phyloP scores from a whole-genome alignment of 2,329 filamentous ascomycete species.

The Cordyceps pruinosa region DNA sequence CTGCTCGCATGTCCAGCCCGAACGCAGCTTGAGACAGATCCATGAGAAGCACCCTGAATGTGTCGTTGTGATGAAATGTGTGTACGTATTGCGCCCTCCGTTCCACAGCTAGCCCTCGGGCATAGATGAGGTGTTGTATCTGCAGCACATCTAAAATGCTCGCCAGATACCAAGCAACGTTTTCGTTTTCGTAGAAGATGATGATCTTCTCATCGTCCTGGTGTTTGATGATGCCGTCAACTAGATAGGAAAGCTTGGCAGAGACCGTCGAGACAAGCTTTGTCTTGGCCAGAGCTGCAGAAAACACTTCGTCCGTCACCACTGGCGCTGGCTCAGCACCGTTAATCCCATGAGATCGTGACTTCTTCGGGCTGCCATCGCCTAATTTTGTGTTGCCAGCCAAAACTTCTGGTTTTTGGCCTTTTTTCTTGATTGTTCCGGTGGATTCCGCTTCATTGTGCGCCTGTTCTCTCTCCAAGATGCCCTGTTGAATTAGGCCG shows the following conservation, averaged over 20 bases:
- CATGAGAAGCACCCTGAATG: constrained; percentile 77
- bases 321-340: constrained; percentile 18
- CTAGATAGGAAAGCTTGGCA: constrained; percentile 78
- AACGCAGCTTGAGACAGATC: constrained; percentile 85
- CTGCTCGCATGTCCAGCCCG: constrained; percentile 76
- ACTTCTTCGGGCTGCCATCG: constrained; percentile 28
- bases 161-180: constrained; percentile 78
- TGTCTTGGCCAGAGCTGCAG: constrained; percentile 48
- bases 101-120: constrained; percentile 52
- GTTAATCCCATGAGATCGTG: constrained; percentile 25
- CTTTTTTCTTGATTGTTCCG: constrained; percentile 13
- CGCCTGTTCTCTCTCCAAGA: constrained; percentile 29
- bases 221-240: constrained; percentile 63
- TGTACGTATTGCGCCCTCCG: constrained; percentile 69
- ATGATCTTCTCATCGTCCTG: constrained; percentile 76
- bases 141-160: constrained; percentile 69
- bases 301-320: constrained; percentile 19
- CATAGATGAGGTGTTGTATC: constrained; percentile 59
- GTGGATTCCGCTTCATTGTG: constrained; percentile 13
- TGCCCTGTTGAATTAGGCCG: constrained; percentile 35
- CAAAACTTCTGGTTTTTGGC: constrained; percentile 21
- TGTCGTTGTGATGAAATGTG: constrained; percentile 63
- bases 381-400: constrained; percentile 40
- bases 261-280: constrained; percentile 73
- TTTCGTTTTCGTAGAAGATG: constrained; percentile 86